Percentiles rank a stretch among this genome's conserved stretches.
phyloP scores from a whole-genome alignment of 2,329 filamentous ascomycete species.

The Penicillium sp. region DNA sequence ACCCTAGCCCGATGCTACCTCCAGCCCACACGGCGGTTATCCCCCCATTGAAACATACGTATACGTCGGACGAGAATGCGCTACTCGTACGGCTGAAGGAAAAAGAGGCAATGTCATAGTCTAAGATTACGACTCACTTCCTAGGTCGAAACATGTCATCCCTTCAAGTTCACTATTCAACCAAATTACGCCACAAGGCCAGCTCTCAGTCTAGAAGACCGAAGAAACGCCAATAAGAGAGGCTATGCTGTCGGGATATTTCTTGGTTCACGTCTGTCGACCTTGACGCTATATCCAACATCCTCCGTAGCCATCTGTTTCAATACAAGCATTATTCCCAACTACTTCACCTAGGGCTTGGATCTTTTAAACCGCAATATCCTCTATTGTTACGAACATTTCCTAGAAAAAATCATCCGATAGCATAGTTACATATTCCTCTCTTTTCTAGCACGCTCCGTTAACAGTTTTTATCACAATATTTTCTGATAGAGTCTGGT shows the following conservation, averaged over 20 bases:
- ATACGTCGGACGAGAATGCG: slow-evolving; percentile 17
- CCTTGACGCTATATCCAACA: slow-evolving; percentile 2
- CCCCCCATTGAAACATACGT: slow-evolving; percentile 2
- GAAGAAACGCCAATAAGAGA: slow-evolving; percentile 8
- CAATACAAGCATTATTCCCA: slow-evolving; percentile 9
- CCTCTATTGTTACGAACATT: no score
- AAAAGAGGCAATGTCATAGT: slow-evolving; percentile 19
- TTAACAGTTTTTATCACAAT: no score
- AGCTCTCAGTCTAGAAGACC: slow-evolving; percentile 9
- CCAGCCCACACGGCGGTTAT: slow-evolving; percentile 1
- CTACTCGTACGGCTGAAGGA: slow-evolving; percentile 18
- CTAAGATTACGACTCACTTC: slow-evolving; percentile 18
- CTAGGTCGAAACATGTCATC: slow-evolving; percentile 14
- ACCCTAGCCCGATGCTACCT: slow-evolving; percentile 12
- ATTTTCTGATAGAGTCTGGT: no score
- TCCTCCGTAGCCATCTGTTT: slow-evolving; percentile 8
- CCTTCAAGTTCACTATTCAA: background rate
- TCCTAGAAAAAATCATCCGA: no score
- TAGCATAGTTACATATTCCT: no score
- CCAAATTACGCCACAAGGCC: slow-evolving; percentile 15
- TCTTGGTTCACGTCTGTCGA: slow-evolving; percentile 3
- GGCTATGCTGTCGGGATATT: slow-evolving; percentile 1
- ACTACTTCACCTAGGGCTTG: no score
- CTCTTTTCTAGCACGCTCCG: no score
- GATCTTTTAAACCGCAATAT: no score